These are phyloP conservation scores for Kwoniella sp. DNA, from an alignment of 768 basidiomycete genomes.

Conservation along the genomic window DNA sequence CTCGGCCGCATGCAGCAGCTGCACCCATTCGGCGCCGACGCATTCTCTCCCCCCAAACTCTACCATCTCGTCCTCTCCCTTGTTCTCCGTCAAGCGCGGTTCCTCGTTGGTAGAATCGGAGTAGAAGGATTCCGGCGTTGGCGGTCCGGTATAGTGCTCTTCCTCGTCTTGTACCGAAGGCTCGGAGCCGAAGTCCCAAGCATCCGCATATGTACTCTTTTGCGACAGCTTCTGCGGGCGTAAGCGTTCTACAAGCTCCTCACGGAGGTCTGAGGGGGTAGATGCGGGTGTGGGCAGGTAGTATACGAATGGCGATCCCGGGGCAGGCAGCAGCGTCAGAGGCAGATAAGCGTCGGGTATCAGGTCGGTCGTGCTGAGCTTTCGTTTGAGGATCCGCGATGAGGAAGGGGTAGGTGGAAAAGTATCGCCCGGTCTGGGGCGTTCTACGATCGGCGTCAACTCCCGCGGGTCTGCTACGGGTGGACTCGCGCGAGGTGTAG, in stretches of 20 bases:
- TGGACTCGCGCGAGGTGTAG: no score
- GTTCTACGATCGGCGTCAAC: no score
- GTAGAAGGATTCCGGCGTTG: slow-evolving; percentile 24
- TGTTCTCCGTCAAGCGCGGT: background rate
- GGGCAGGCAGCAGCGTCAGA: slow-evolving; percentile 3
- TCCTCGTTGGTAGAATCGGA: slow-evolving; percentile 1
- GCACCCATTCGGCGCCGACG: slow-evolving; percentile 22
- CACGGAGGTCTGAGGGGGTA: slow-evolving; percentile 27
- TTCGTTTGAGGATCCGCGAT: background rate
- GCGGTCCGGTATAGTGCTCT: slow-evolving; percentile 26
- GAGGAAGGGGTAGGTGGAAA: background rate
- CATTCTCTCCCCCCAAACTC: slow-evolving; percentile 14
- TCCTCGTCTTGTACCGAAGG: slow-evolving; percentile 24
- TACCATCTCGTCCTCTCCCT: background rate
- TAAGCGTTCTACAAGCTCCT: slow-evolving; percentile 30
- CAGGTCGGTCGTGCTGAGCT: slow-evolving; percentile 10
- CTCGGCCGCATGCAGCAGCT: slow-evolving; percentile 4
- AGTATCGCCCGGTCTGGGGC: no score
- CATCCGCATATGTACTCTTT: slow-evolving; percentile 19
- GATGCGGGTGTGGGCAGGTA: slow-evolving; percentile 28
- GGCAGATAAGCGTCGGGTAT: slow-evolving; percentile 26
- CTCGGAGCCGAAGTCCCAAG: slow-evolving; percentile 27
- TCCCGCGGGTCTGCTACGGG: no score
- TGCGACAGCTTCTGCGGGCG: slow-evolving; percentile 9
- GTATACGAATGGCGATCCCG: slow-evolving; percentile 11